Evolutionary conservation across 768 basidiomycete species (phyloP).

Genomic region (Amanita pallidorosea): DNA sequence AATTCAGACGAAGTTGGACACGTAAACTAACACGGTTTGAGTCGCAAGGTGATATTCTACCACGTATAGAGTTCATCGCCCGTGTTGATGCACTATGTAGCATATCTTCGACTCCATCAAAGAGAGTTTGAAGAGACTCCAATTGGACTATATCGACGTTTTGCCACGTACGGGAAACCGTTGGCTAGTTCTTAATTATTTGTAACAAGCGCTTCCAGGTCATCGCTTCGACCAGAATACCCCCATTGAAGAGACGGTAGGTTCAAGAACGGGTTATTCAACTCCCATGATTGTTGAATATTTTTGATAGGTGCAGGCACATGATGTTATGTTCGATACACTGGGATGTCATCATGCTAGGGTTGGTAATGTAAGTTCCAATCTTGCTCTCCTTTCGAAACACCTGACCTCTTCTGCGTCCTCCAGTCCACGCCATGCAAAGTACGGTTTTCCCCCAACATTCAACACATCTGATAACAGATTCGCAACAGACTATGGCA

Average conservation of each 20-base stretch:
- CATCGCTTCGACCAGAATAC: too few species aligned
- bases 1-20: background rate
- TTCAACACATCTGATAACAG: background rate
- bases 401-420: background rate
- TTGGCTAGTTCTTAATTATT: too few species aligned
- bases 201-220: conserved; percentile 7
- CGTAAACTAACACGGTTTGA: background rate
- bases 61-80: background rate
- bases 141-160: conserved; percentile 45
- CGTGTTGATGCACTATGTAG: conserved; percentile 13
- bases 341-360: too few species aligned
- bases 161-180: too few species aligned
- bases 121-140: conserved; percentile 35
- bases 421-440: conserved; percentile 3
- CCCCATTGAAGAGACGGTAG: too few species aligned
- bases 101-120: conserved; percentile 30
- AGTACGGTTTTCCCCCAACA: background rate
- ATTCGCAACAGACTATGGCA: conserved; percentile 43
- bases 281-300: background rate
- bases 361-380: too few species aligned
- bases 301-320: conserved; percentile 28
- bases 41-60: background rate
- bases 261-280: background rate
- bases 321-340: conserved; percentile 20
- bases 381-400: too few species aligned